These are phyloP conservation scores for Metschnikowia orientalis DNA, from an alignment of 805 yeast species.

Conservation along the genomic window DNA sequence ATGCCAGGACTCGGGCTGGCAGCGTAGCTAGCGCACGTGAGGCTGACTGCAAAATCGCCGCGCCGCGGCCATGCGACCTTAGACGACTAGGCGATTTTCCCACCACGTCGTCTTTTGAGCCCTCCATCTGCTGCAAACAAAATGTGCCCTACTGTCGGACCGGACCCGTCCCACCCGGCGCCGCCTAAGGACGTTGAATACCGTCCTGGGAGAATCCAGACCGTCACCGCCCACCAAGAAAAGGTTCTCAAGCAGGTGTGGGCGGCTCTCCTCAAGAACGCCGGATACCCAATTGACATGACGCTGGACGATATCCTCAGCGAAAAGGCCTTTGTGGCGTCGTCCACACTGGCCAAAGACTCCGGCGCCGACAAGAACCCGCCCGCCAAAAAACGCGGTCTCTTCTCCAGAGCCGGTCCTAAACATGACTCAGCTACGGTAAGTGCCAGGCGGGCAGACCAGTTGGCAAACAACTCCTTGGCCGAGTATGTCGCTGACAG, in stretches of 20 bases:
- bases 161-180: too few relatives aligned
- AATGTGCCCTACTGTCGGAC: too few relatives aligned
- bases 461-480: slow-evolving; percentile 24
- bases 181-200: slow-evolving; percentile 23
- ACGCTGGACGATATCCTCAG: slow-evolving; percentile 25
- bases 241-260: slow-evolving; percentile 17
- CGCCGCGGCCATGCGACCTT: too few relatives aligned
- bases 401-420: slow-evolving; percentile 21
- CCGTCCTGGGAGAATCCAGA: slow-evolving; percentile 37
- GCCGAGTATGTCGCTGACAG: slow-evolving; percentile 23
- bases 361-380: slow-evolving; percentile 9
- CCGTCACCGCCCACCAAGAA: slow-evolving; percentile 24
- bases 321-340: slow-evolving; percentile 30
- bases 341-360: slow-evolving; percentile 19
- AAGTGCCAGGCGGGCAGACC: slow-evolving; percentile 25
- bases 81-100: too few relatives aligned
- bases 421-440: slow-evolving; percentile 13
- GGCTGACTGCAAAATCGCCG: too few relatives aligned
- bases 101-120: too few relatives aligned
- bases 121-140: too few relatives aligned
- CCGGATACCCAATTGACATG: slow-evolving; percentile 46
- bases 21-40: too few relatives aligned
- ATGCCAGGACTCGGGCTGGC: too few relatives aligned
- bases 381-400: slow-evolving; percentile 31
- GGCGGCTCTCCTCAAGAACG: slow-evolving; percentile 15